Base-by-base conservation (phyloP, 2,329 filamentous ascomycete species). In the Alternaria sp. region DNA sequence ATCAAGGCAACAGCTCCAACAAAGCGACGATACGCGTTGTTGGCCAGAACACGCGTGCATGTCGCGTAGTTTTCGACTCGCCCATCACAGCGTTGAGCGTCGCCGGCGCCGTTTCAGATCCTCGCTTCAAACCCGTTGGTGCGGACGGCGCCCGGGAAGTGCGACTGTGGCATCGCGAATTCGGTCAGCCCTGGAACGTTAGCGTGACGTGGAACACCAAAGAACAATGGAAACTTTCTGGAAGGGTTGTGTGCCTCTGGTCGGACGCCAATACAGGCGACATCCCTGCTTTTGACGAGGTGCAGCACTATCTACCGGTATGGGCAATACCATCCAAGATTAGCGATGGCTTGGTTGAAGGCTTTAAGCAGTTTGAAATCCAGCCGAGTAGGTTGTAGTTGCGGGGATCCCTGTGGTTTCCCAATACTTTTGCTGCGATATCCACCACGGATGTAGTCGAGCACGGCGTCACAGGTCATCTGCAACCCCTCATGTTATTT, bases 211-310 rank as follows among this genome's bases (percentile, higher is more conserved):
- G 90, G 89, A 80, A 82, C 58, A 62, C 67, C 61, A 65, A 67
- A 55, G 64, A 64, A 55, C 70, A 72, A 58, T 63, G 70, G 60
- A 73, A 68, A 62, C 66, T 72, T 72, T 75, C 74, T 63, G 91
- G 93, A 1, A 84, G 80, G 33, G 87, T 93, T 1, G 83, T 89
- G 14, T 98, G 95, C 77, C 81, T 91, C 31, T 98, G 93, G 93
- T 92, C 90, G 69, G 95, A 99, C 79, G 88, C 86, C 42, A 97
- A 97, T 71, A 79, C 81, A 34, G 89, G 86, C 3, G 83, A 83
- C 1, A 93, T 98, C 46, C 93, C 94, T 0, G 93, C 93, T 0
- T 85, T 94, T 51, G 90, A 95, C 67, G 93, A 98, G 78, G 82
- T 91, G 48, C 81, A 85, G 66, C 85, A 88, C 73, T 97, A 88